Base-by-base conservation (phyloP, 1,139 yeast genomes). In the Debaryomycetaceae sp. region DNA sequence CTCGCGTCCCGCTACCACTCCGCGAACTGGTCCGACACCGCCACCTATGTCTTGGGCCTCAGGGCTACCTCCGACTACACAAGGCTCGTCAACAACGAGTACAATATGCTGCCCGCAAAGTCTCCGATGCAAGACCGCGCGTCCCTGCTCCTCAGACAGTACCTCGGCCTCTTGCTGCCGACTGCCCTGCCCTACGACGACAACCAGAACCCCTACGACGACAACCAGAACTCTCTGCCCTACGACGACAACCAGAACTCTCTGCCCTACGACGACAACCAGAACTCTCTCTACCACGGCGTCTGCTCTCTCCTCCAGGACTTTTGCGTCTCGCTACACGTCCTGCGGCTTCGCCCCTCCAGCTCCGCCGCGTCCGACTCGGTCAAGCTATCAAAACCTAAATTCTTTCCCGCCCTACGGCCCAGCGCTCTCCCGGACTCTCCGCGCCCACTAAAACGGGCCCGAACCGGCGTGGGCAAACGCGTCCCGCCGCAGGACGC, bases 1-100 rank as follows among this genome's bases (percentile, higher is more conserved):
- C 30, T 60, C 21, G 53, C 57, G 1, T 44, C 56, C 0, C 38
- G 63, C 29, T 33, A 44, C 16, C 46, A 55, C 4, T 38, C 37
- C 5, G 42, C 45, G 19, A 56, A 55, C 32, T 55, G 51, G 49
- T 42, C 53, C 5, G 37, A 42, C 15, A 37, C 33, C 15, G 14
- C 35, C 15, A 26, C 41, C 7, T 29, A 38, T 6, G 29, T 44
- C 27, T 47, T 40, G 10, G 47, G 49, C 4, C 35, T 51, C 11
- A 34, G 34, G 1, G 37, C 50, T n/a, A 38, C 51, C 3, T 35
- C 43, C 8, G 43, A 44, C 15, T 47, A 43, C 26, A 35, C 47
- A 23, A 41, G 38, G 25, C 32, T 42, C 4, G 40, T 40, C 15
- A 45, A 41, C 27, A 41, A 36, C 15, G 47, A 42, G 13, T 53